Evolutionary conservation across 495 filamentous ascomycete genomes (phyloP).

Genomic region (Trichoderma orchidacearum): DNA sequence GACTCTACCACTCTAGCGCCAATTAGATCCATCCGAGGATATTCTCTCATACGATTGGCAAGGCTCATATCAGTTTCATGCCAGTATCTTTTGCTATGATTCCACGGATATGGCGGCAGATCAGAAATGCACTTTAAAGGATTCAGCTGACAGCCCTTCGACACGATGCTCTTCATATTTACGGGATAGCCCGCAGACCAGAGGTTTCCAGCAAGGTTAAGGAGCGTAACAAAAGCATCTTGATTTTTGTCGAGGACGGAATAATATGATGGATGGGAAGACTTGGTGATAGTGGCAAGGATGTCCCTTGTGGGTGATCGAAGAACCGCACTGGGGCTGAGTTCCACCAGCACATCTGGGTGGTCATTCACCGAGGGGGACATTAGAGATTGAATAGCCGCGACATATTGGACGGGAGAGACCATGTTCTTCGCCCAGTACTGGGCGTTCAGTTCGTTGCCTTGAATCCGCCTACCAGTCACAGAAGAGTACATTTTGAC

Average conservation of each 20-base stretch:
- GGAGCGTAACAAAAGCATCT: not conserved
- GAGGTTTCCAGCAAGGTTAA: slow-evolving; percentile 7
- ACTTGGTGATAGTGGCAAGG: slow-evolving; percentile 3
- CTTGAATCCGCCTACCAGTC: slow-evolving; percentile 9
- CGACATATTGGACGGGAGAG: slow-evolving; percentile 23
- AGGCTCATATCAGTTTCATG: slow-evolving; percentile 22
- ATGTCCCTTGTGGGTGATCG: slow-evolving; percentile 30
- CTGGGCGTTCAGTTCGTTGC: slow-evolving; percentile 1
- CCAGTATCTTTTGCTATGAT: slow-evolving; percentile 26
- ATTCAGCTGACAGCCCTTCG: not conserved
- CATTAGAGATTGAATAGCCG: slow-evolving; percentile 11
- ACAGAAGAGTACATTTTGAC: slow-evolving; percentile 27
- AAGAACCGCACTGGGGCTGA: slow-evolving; percentile 36
- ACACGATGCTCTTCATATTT: slow-evolving; percentile 20
- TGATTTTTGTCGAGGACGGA: not conserved
- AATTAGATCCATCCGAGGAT: slow-evolving; percentile 30
- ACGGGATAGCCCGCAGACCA: slow-evolving; percentile 23
- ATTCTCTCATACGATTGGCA: slow-evolving; percentile 24
- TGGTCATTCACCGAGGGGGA: slow-evolving; percentile 1
- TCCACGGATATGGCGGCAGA: slow-evolving; percentile 28
- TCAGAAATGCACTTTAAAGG: slow-evolving; percentile 14
- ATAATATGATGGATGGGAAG: not conserved
- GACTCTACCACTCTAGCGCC: slow-evolving; percentile 11
- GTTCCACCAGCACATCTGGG: slow-evolving; percentile 27
- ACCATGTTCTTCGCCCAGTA: slow-evolving; percentile 29